Evolutionary conservation across 1,284 basidiomycete species (phyloP).

Genomic region (Pseudozyma tsukubaensis): DNA sequence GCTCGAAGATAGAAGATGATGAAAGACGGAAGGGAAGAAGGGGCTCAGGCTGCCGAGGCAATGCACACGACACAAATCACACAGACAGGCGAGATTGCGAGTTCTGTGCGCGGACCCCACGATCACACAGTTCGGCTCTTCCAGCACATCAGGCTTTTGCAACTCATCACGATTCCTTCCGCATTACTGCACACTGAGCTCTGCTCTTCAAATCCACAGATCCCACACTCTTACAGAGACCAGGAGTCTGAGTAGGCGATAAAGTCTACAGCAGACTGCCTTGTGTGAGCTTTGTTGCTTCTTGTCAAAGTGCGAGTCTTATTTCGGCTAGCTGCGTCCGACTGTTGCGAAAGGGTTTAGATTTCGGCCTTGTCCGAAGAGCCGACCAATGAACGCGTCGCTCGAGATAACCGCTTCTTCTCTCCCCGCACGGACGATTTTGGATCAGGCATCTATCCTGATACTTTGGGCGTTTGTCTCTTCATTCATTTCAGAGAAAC

Average conservation of each 20-base stretch:
- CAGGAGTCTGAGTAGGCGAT: background rate
- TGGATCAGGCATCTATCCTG: background rate
- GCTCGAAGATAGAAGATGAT: background rate
- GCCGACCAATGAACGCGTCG: constrained; percentile 25
- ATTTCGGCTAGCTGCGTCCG: constrained; percentile 11
- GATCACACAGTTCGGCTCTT: too few species aligned
- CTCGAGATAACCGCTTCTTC: constrained; percentile 16
- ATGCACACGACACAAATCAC: constrained; percentile 1
- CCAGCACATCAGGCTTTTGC: too few species aligned
- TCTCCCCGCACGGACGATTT: constrained; percentile 12
- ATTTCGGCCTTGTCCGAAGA: constrained; percentile 12
- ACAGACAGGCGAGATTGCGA: background rate
- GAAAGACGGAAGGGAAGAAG: background rate
- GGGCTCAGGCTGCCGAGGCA: background rate
- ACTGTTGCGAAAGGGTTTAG: constrained; percentile 3
- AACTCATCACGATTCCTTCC: too few species aligned
- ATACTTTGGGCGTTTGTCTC: too few species aligned
- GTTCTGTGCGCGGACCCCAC: background rate
- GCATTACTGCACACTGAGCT: too few species aligned
- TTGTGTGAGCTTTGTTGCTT: too few species aligned
- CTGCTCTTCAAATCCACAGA: too few species aligned
- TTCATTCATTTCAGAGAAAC: too few species aligned
- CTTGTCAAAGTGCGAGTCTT: too few species aligned
- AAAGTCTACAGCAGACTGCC: too few species aligned
- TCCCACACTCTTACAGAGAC: too few species aligned